Evolutionary conservation across 306 rosid genomes (phyloP).

Genomic region (Dryas drummondii): DNA sequence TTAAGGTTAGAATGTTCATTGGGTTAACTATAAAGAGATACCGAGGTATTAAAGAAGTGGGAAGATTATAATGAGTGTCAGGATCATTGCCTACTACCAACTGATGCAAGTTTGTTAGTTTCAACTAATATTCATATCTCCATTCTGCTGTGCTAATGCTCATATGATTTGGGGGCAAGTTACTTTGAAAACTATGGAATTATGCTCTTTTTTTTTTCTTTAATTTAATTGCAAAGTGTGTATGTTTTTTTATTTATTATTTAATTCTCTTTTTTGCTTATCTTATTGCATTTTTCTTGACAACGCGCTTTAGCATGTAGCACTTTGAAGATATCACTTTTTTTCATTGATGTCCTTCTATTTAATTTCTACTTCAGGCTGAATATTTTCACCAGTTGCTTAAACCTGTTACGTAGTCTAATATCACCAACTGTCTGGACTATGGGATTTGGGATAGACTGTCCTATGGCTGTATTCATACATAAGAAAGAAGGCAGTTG

Average conservation of each 20-base stretch:
- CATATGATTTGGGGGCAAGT: not conserved
- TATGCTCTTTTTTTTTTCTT: not conserved
- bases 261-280: not conserved
- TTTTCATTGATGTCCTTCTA: not conserved
- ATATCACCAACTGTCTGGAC: conserved; percentile 8
- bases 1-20: too few species aligned
- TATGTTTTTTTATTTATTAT: not conserved
- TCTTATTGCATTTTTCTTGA: not conserved
- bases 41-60: conserved; percentile 29
- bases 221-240: not conserved
- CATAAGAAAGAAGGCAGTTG: conserved; percentile 49
- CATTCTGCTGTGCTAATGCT: not conserved
- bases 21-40: too few species aligned
- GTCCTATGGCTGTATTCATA: conserved; percentile 42
- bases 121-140: conserved; percentile 12
- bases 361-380: conserved; percentile 55
- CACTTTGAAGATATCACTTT: too few species aligned
- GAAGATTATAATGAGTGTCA: conserved; percentile 83
- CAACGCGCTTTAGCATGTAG: not conserved
- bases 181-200: not conserved
- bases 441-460: conserved; percentile 49
- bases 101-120: conserved; percentile 98
- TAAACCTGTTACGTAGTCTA: conserved; percentile 97
- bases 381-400: conserved; percentile 96
- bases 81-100: conserved; percentile 73